phyloP scores from a whole-genome alignment of 345 rosid genomes.

The Acer yangbiense region DNA sequence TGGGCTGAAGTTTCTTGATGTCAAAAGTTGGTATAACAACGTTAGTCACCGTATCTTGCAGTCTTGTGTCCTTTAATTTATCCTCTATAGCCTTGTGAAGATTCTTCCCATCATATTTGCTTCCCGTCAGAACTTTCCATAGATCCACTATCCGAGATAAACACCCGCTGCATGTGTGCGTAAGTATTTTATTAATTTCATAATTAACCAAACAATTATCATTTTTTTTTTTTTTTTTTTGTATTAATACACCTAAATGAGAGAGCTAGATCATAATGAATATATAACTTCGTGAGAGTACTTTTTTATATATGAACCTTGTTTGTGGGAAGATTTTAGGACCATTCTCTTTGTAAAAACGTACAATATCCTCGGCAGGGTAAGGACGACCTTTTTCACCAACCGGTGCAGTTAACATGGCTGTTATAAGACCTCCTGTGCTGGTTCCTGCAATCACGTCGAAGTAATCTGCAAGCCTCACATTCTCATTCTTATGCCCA shows the following conservation, averaged over 20 bases:
- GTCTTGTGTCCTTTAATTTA: conserved; percentile 40
- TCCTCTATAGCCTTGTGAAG: conserved; percentile 34
- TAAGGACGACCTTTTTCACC: conserved; percentile 46
- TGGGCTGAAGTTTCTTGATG: conserved; percentile 67
- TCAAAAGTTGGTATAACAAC: conserved; percentile 73
- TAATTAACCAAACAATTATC: background rate
- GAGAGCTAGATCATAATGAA: too few species aligned
- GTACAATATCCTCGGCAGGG: conserved; percentile 59
- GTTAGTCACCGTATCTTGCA: conserved; percentile 63
- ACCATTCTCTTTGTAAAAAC: conserved; percentile 53
- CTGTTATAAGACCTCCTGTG: conserved; percentile 71
- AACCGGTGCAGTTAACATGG: conserved; percentile 58
- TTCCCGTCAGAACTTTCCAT: conserved; percentile 54
- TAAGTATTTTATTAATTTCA: background rate
- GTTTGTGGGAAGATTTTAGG: conserved; percentile 69
- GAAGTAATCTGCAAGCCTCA: conserved; percentile 69
- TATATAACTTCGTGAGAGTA: too few species aligned
- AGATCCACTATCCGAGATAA: conserved; percentile 34
- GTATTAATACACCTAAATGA: too few species aligned
- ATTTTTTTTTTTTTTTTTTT: too few species aligned
- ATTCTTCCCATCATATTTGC: conserved; percentile 66
- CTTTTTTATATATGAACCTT: too few species aligned
- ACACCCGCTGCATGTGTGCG: conserved; percentile 32
- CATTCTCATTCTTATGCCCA: conserved; percentile 24
- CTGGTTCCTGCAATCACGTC: conserved; percentile 79